A percentile compares a stretch with the other conserved stretches of the same genome.
These are phyloP conservation scores for Acephala macrosclerotiorum DNA, from an alignment of 2,329 filamentous ascomycete species.

Conservation along the genomic window DNA sequence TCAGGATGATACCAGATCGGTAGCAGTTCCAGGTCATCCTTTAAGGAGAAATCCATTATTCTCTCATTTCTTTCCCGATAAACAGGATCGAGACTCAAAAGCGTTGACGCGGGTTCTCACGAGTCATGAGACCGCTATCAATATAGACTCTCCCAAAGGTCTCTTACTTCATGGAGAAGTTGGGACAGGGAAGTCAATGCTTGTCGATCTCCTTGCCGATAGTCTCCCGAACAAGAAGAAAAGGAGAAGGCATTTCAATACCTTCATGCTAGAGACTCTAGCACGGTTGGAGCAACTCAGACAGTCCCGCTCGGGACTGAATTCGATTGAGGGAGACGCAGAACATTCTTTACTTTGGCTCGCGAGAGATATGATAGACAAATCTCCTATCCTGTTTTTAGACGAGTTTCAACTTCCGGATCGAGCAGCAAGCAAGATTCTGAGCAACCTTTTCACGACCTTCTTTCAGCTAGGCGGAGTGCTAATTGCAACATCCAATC, in stretches of 20 bases:
- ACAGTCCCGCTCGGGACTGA: slow-evolving; percentile 30
- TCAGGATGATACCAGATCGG: slow-evolving; percentile 43
- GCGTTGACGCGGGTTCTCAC: slow-evolving; percentile 75
- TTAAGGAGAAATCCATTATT: slow-evolving; percentile 66
- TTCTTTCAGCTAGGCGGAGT: slow-evolving; percentile 87
- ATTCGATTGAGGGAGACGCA: slow-evolving; percentile 31
- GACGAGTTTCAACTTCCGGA: slow-evolving; percentile 88
- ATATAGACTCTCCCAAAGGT: slow-evolving; percentile 75
- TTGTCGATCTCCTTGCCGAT: slow-evolving; percentile 83
- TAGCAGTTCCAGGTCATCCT: slow-evolving; percentile 61
- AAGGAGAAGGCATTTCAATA: slow-evolving; percentile 82
- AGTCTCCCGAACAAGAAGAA: slow-evolving; percentile 78
- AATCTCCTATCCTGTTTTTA: slow-evolving; percentile 78
- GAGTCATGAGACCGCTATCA: slow-evolving; percentile 73
- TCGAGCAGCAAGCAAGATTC: slow-evolving; percentile 77
- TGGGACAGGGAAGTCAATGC: slow-evolving; percentile 84
- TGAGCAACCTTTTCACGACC: slow-evolving; percentile 78
- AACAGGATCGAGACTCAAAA: slow-evolving; percentile 62
- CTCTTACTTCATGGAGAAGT: slow-evolving; percentile 83
- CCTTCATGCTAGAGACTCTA: slow-evolving; percentile 82
- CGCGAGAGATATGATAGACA: slow-evolving; percentile 77
- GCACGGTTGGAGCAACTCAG: slow-evolving; percentile 75
- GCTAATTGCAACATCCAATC: slow-evolving; percentile 80
- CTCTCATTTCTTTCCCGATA: slow-evolving; percentile 62
- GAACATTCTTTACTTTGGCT: slow-evolving; percentile 78